Base-by-base conservation (phyloP, 345 rosid species). In the Aethionema arabicum region DNA sequence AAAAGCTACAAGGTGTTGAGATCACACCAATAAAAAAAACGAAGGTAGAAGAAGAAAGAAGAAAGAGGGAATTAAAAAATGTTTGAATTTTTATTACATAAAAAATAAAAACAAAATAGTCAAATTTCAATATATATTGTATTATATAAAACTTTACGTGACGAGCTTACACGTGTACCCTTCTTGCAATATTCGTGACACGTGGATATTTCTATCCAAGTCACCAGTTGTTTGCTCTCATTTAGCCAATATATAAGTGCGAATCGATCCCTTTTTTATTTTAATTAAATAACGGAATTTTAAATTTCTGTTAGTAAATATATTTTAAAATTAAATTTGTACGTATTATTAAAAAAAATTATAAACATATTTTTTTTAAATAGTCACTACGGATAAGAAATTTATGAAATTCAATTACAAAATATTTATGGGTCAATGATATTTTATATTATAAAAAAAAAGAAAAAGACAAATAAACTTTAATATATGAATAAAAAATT, bases 91-190 rank as follows among this genome's bases (percentile, higher is more conserved):
- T 46, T 32, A 10, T 4, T 47, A 36, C n/a, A 27, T n/a, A 42
- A 4, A 40, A 32, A 5, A 8, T 16, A 33, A 68, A 61, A 12
- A 32, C 56, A 67, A n/a, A n/a, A n/a, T n/a, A n/a, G n/a, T n/a
- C n/a, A n/a, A n/a, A 41, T 39, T 40, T 32, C 42, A 59, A 30
- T 32, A 41, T 52, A 4, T 35, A 37, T 37, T 37, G 11, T 37
- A 37, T 37, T 37, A 6, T 6, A 37, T 6, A 37, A 8, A 59
- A 61, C 67, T 52, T 68, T 37, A 13, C 9, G 51, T 38, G 30
- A 61, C 3, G 33, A 53, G 62, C 62, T 30, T 30, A 69, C 67
- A 69, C 67, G 73, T 53, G 11, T 31, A 8, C 36, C 4, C 0
- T 37, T 29, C 4, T 0, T 14, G 3, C 56, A 45, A 38, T 68